Base-by-base conservation (phyloP, 1,139 yeast species). In the Candida sanyaensis region DNA sequence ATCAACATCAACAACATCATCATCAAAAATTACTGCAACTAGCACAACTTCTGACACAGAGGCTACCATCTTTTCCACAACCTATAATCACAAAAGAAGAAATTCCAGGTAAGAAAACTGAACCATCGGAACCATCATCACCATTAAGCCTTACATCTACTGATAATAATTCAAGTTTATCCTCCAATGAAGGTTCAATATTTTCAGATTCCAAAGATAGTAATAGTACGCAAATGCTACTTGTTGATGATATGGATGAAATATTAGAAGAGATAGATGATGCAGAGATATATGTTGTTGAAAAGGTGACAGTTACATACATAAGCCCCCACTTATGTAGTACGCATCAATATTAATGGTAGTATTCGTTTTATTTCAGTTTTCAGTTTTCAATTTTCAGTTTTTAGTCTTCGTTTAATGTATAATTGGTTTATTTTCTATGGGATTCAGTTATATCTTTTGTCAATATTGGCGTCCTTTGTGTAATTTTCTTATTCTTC, bases 271-370 rank as follows among this genome's bases (percentile, higher is more conserved):
- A 41, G 26, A 31, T 31, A 23, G 43, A 32, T 7, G 43, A 41
- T 32, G 43, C 43, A 10, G 43, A 41, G 43, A 41, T 41, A 41
- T 32, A 41, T 32, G 43, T 32, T 32, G 43, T 24, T 6, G 43
- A 41, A 26, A 41, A 41, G 43, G 43, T 41, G 17, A 41, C 43
- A 6, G 12, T 41, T 12, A 41, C 37, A 8, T 32, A 32, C 24
- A 32, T 41, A 23, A 41, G 43, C 13, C 24, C 43, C 6, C 12
- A 17, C 6, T 24, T 27, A 7, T 41, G 43, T 37, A 37, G 24
- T 26, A 27, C 39, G 27, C 12, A 27, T 32, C 23, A 8, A 27
- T 34, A 8, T 9, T 34, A 7, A 17, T 23, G 3, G 36, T 34
- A 21, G 9, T 34, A 6, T 34, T 21, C 8, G 28, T 21, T 21